Conservation (phyloP, 2,329 filamentous ascomycete genomes). For the Fusarium pseudoanthophilum region DNA sequence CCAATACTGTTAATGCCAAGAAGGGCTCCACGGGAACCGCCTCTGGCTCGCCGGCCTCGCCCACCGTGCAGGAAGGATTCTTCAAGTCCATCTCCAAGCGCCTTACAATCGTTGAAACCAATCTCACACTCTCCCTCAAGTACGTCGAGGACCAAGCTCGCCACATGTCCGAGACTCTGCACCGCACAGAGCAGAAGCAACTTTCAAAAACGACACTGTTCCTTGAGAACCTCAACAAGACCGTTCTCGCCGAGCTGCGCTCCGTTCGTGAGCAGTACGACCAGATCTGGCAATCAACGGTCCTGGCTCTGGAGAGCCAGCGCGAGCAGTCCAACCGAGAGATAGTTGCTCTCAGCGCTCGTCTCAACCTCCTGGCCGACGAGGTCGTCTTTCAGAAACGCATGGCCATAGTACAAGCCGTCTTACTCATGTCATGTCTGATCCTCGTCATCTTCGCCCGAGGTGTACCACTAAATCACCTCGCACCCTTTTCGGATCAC, state of each 20-base stretch:
- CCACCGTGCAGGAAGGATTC: constrained; percentile 95
- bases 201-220: constrained; percentile 84
- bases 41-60: constrained; percentile 57
- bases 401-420: constrained; percentile 91
- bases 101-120: constrained; percentile 88
- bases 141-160: constrained; percentile 97
- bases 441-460: constrained; percentile 85
- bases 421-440: constrained; percentile 87
- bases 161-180: constrained; percentile 87
- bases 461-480: constrained; percentile 54
- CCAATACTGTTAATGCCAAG: constrained; percentile 39
- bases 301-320: constrained; percentile 90
- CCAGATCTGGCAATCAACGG: constrained; percentile 95
- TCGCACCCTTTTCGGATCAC: constrained; percentile 47
- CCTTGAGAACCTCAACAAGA: constrained; percentile 85
- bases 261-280: constrained; percentile 88
- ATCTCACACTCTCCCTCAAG: constrained; percentile 90
- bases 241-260: constrained; percentile 83
- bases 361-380: constrained; percentile 90
- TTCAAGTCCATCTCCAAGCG: constrained; percentile 97
- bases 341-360: constrained; percentile 80
- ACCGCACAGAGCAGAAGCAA: constrained; percentile 87
- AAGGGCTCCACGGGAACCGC: constrained; percentile 45
- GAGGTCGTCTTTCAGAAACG: constrained; percentile 89
- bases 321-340: constrained; percentile 86